phyloP scores from a whole-genome alignment of 352 stramenopile genomes.

The Globisporangium yorkense region DNA sequence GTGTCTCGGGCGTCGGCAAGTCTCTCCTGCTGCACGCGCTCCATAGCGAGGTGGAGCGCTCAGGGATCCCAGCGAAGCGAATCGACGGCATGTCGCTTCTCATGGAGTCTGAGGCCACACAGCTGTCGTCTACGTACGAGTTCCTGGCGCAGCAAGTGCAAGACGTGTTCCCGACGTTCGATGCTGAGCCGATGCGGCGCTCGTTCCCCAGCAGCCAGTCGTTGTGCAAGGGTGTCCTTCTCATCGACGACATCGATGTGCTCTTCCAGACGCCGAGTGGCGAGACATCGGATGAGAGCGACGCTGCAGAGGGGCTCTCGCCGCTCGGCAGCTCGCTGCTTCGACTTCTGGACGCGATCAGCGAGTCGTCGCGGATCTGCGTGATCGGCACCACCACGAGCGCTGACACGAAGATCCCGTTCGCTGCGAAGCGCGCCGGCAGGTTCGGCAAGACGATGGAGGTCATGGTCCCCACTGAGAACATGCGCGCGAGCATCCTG shows the following conservation, averaged over 20 bases:
- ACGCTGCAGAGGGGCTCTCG: constrained; percentile 25
- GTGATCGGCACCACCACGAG: constrained; percentile 43
- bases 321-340: constrained; percentile 58
- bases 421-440: constrained; percentile 33
- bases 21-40: constrained; percentile 35
- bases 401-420: constrained; percentile 31
- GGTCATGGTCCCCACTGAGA: constrained; percentile 59
- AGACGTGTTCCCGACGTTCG: constrained; percentile 22
- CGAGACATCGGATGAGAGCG: constrained; percentile 17
- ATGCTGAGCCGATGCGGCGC: not conserved
- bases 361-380: constrained; percentile 24
- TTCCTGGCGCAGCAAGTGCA: constrained; percentile 45
- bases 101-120: constrained; percentile 45
- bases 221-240: constrained; percentile 29
- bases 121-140: constrained; percentile 41
- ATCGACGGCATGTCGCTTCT: constrained; percentile 48
- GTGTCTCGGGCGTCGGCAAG: constrained; percentile 66
- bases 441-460: constrained; percentile 58
- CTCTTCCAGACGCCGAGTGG: constrained; percentile 50
- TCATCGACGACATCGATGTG: constrained; percentile 68
- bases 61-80: constrained; percentile 12
- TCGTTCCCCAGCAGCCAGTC: no score
- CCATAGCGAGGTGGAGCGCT: constrained; percentile 16
- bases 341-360: constrained; percentile 51
- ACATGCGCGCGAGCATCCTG: constrained; percentile 46